phyloP scores from a whole-genome alignment of 2,329 filamentous ascomycete genomes.

The Decorospora gaudefroyi region DNA sequence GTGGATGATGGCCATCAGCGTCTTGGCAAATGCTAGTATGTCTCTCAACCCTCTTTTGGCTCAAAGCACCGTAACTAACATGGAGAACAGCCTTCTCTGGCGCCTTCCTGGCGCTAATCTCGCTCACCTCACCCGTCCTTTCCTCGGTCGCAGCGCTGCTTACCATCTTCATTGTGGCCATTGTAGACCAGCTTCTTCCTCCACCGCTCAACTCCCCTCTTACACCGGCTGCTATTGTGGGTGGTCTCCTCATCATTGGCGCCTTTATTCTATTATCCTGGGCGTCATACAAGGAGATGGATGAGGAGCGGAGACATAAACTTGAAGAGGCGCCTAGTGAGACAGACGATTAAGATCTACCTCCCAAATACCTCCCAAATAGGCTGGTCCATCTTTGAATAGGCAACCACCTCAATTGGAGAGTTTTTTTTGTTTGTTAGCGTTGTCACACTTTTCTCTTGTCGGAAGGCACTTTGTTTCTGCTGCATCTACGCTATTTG shows the following conservation, averaged over 20 bases:
- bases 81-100: slow-evolving; percentile 71
- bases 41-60: no score
- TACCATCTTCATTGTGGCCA: slow-evolving; percentile 94
- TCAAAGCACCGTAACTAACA: slow-evolving; percentile 12
- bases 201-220: slow-evolving; percentile 69
- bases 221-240: slow-evolving; percentile 73
- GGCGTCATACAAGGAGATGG: slow-evolving; percentile 93
- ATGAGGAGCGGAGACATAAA: slow-evolving; percentile 73
- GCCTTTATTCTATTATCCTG: slow-evolving; percentile 87
- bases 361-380: no score
- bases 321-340: slow-evolving; percentile 52
- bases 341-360: slow-evolving; percentile 48
- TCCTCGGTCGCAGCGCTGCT: slow-evolving; percentile 90
- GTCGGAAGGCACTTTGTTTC: no score
- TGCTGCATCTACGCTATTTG: no score
- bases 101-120: slow-evolving; percentile 89
- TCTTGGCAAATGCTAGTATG: slow-evolving; percentile 80
- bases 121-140: slow-evolving; percentile 87
- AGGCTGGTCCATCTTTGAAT: no score
- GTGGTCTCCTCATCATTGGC: slow-evolving; percentile 83
- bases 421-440: no score
- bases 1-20: slow-evolving; percentile 77
- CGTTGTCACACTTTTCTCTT: no score
- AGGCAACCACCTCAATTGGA: no score
- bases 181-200: slow-evolving; percentile 86